Base-by-base conservation (phyloP, 176 grass and related monocot species). In the Saccharum officinarum region DNA sequence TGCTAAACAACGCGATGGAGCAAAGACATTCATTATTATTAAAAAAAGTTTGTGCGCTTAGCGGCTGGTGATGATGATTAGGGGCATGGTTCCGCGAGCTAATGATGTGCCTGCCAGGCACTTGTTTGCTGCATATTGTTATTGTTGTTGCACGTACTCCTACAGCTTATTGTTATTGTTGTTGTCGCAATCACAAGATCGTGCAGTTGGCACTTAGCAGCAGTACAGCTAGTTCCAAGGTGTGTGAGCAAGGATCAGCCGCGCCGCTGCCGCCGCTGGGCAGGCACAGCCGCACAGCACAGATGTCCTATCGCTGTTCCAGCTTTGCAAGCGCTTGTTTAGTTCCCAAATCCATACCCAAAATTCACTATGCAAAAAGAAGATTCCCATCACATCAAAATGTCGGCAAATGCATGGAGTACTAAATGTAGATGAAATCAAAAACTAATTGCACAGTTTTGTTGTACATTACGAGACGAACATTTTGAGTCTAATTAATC, bases 261-360 rank as follows among this genome's bases (percentile, higher is more conserved):
- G 46, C n/a, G n/a, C 82, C 40, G n/a, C n/a, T n/a, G n/a, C n/a
- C n/a, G 18, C 54, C 10, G 54, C 54, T 6, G 4, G 0, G 14
- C 46, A 16, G 44, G 44, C 44, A 46, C 44, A 47, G 17, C 49
- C 7, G n/a, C 52, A 39, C 50, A 46, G 20, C 55, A 85, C 83
- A 86, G 84, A 55, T 79, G 80, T 80, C 10, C 37, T 79, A 72
- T 9, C 8, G 75, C 59, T 87, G 84, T 67, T 86, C 88, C 88
- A 87, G 84, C 80, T 60, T 39, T 25, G 67, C 60, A 30, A 13
- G n/a, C n/a, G n/a, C n/a, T n/a, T n/a, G n/a, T n/a, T n/a, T n/a
- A n/a, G n/a, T n/a, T n/a, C n/a, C n/a, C n/a, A n/a, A n/a, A n/a
- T n/a, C n/a, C n/a, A n/a, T n/a, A n/a, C n/a, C n/a, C n/a, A n/a